A percentile compares a stretch with the other conserved stretches of the same genome.
phyloP scores from a whole-genome alignment of 225 moss, liverwort and hornwort genomes.

The Marchantia polymorpha region DNA sequence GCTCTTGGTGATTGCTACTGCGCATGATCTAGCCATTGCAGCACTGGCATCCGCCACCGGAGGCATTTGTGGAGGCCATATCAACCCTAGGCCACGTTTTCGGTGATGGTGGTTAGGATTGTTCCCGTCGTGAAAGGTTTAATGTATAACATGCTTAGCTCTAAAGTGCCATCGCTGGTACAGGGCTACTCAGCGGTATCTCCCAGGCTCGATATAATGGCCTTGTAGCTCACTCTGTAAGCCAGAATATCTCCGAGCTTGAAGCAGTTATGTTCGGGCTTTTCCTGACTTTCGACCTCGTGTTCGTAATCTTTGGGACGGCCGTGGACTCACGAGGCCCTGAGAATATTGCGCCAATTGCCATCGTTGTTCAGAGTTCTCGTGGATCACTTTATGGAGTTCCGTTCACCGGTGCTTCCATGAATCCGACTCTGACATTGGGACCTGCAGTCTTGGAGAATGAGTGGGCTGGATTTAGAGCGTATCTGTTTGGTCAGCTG shows the following conservation, averaged over 20 bases:
- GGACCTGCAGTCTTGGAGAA: conserved; percentile 15
- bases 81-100: conserved; percentile 21
- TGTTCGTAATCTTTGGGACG: conserved; percentile 21
- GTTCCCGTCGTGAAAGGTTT: conserved; percentile 2
- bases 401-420: conserved; percentile 25
- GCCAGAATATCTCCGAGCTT: neutral
- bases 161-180: neutral
- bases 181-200: neutral
- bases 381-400: conserved; percentile 25
- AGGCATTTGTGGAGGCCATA: conserved; percentile 18
- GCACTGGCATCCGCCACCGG: conserved; percentile 19
- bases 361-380: conserved; percentile 22
- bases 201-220: neutral
- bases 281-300: conserved; percentile 17
- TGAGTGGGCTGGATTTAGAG: conserved; percentile 18
- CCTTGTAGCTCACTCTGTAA: neutral
- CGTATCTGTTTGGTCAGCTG: conserved; percentile 18
- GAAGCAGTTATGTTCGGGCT: conserved; percentile 3
- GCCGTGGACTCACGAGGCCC: conserved; percentile 17
- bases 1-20: conserved; percentile 15
- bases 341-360: conserved; percentile 12
- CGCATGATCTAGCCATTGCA: conserved; percentile 17
- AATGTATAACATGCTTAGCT: conserved; percentile 1
- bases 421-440: conserved; percentile 19
- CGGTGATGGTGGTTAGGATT: neutral